Base-by-base conservation (phyloP, 257 asterid species). In the Primulina huaijiensis region DNA sequence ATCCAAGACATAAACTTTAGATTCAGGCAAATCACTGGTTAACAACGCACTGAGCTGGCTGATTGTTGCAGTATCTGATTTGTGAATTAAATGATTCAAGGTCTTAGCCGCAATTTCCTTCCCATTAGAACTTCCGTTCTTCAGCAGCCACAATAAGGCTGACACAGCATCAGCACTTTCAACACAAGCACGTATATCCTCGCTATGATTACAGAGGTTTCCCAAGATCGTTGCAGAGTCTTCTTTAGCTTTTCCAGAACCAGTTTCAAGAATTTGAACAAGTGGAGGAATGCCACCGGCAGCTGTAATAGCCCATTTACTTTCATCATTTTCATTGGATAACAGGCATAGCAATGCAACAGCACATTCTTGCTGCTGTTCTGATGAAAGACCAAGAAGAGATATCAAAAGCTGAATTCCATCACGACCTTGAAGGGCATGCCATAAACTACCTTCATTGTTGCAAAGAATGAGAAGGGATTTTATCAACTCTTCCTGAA, bases 131-230 rank as follows among this genome's bases (percentile, higher is more conserved):
- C 96, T 90, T 68, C 99, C 99, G 67, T 94, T 94, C 87, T 94
- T 94, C 68, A 94, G 84, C 66, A 94, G 86, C 99, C 97, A 94
- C 70, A 94, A 85, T 66, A 94, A 80, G 77, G 99, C 97, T 21
- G 99, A 96, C 69, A 94, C 99, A 37, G 99, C 99, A 79, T 91
- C 99, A 67, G 99, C 99, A 84, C 99, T 94, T 84, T 94, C 97
- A 73, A 94, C 99, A 77, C 99, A 94, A 33, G 96, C 99, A 66
- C 99, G 93, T 72, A 94, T 94, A 81, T 94, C 97, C 85, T 94
- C 99, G 81, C 99, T 94, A 76, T 94, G 99, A 76, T 94, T 91
- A 74, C 97, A 94, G 72, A 94, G 96, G 85, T 94, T 94, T 67
- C 97, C 99, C 72, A 94, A 95, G 72, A 94, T 89, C 16, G 96